These are phyloP conservation scores for Prunus padus DNA, from an alignment of 306 rosid genomes.

Conservation along the genomic window DNA sequence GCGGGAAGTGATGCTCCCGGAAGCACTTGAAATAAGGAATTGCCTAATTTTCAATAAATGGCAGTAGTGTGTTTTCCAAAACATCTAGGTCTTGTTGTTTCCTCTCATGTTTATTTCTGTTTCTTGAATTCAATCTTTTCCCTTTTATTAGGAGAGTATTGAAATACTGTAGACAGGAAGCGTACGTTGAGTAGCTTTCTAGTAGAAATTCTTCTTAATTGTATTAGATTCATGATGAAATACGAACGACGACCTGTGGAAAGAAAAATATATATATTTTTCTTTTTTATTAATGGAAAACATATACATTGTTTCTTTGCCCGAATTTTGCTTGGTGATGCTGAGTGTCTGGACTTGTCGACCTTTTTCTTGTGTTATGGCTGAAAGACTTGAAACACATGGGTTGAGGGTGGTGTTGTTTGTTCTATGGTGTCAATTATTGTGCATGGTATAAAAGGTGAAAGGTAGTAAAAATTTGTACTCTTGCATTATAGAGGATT, in stretches of 20 bases:
- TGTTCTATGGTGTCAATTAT: too few relatives aligned
- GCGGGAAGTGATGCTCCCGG: conserved; percentile 70
- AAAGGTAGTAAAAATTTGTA: too few relatives aligned
- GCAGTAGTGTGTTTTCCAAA: conserved; percentile 18
- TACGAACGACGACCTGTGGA: background rate
- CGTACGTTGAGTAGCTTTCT: background rate
- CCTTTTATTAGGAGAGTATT: background rate
- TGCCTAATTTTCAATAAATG: conserved; percentile 15
- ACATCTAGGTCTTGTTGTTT: background rate
- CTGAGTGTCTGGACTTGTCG: too few relatives aligned
- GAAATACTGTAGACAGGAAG: background rate
- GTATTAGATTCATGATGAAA: background rate
- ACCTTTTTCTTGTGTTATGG: too few relatives aligned
- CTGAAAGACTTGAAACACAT: too few relatives aligned
- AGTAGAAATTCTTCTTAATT: background rate
- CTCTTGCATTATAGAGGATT: background rate
- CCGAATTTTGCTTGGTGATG: background rate
- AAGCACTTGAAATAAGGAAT: conserved; percentile 41
- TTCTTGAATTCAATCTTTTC: background rate
- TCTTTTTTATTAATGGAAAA: background rate
- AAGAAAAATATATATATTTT: background rate
- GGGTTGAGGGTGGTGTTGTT: too few relatives aligned
- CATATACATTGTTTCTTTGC: background rate
- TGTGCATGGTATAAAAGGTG: too few relatives aligned
- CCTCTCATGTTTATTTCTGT: background rate